Conservation (phyloP, 225 moss, liverwort and hornwort genomes). For the Asterella californica region DNA sequence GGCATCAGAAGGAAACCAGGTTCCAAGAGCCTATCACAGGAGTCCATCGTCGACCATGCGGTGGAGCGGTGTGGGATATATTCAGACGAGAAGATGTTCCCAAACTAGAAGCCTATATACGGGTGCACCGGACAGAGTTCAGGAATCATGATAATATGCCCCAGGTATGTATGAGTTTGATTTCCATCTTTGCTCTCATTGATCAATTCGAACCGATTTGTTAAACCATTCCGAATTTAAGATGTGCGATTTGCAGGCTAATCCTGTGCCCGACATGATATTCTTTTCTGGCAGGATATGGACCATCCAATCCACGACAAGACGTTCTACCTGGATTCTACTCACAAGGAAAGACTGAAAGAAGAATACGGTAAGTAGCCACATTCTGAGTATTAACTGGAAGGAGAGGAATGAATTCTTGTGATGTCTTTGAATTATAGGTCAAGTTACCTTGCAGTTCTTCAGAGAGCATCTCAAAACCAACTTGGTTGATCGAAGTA, state of each 20-base stretch:
- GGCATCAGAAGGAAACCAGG: neutral
- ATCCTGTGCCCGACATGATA: neutral
- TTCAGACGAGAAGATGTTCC: conserved; percentile 67
- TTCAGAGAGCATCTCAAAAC: too few species aligned
- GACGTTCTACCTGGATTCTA: conserved; percentile 51
- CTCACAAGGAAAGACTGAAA: conserved; percentile 61
- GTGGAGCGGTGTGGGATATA: conserved; percentile 72
- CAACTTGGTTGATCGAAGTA: too few species aligned
- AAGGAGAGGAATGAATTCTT: too few species aligned
- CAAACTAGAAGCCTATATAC: conserved; percentile 56
- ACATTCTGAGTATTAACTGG: neutral
- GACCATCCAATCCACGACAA: conserved; percentile 70
- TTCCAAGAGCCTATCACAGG: neutral
- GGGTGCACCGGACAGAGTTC: conserved; percentile 7
- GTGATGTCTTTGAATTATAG: too few species aligned
- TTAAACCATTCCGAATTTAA: neutral
- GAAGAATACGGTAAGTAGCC: conserved; percentile 55
- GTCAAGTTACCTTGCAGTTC: too few species aligned
- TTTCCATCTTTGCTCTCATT: neutral
- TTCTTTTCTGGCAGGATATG: conserved; percentile 32
- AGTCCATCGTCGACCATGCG: conserved; percentile 32
- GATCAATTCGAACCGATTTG: neutral
- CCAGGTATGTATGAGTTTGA: neutral
- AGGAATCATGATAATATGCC: conserved; percentile 8
- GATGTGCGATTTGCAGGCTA: neutral